Percentiles rank a stretch among this genome's conserved stretches.
Evolutionary conservation across 2,329 filamentous ascomycete species (phyloP).

Genomic region (Diaporthe ilicicola): DNA sequence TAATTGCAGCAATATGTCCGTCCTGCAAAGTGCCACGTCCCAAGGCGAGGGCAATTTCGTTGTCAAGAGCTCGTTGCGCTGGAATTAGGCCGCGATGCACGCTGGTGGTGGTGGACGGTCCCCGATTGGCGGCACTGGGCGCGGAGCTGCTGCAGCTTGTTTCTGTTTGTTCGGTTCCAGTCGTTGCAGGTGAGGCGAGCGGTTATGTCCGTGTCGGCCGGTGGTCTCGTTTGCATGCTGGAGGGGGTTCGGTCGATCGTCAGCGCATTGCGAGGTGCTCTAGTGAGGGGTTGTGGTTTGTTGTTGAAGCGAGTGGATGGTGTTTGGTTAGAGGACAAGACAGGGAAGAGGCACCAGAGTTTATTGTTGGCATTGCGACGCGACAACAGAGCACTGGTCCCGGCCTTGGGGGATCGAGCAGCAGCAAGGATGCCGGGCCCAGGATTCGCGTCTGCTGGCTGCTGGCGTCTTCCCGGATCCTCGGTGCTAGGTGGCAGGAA

Average conservation of each 20-base stretch:
- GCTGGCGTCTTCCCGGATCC: conserved; percentile 1
- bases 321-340: background rate
- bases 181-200: conserved; percentile 2
- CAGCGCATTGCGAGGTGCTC: background rate
- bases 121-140: conserved; percentile 14
- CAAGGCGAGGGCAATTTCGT: background rate
- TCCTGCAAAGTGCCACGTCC: background rate
- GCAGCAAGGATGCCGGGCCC: background rate
- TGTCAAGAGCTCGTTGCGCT: background rate
- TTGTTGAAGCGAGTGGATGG: background rate
- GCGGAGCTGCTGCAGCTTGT: background rate
- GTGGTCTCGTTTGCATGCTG: conserved; percentile 14
- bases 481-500: background rate
- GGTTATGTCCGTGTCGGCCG: background rate
- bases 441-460: background rate
- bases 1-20: background rate
- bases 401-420: background rate
- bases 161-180: background rate
- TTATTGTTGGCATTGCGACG: conserved; percentile 1
- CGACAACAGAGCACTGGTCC: background rate
- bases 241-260: background rate
- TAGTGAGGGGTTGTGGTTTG: background rate
- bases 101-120: background rate
- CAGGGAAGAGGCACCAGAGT: background rate
- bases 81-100: conserved; percentile 7